Percentiles rank a stretch among this genome's conserved stretches.
Conservation (phyloP, 2,329 filamentous ascomycete species). For the Fusarium pseudograminearum region DNA sequence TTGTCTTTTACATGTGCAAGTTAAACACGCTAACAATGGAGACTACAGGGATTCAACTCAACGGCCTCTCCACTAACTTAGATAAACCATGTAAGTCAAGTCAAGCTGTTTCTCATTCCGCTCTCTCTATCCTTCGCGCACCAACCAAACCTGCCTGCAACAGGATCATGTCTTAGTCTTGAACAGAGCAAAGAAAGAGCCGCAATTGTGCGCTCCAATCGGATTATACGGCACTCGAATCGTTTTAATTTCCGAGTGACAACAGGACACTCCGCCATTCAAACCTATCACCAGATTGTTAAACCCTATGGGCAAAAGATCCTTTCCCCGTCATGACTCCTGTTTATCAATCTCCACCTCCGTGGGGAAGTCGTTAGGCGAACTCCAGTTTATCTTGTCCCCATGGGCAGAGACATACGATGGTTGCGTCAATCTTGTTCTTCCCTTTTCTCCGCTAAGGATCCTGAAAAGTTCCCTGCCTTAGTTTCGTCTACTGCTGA, state of each 20-base stretch:
- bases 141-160: slow-evolving; percentile 16
- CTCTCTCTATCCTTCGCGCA: slow-evolving; percentile 5
- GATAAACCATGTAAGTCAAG: slow-evolving; percentile 10
- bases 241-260: slow-evolving; percentile 10
- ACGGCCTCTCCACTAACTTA: slow-evolving; percentile 7
- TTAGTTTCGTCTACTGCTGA: background rate
- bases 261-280: background rate
- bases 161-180: background rate
- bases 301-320: slow-evolving; percentile 1
- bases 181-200: background rate
- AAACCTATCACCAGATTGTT: background rate
- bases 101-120: background rate
- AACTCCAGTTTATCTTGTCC: slow-evolving; percentile 14
- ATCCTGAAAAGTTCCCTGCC: slow-evolving; percentile 1
- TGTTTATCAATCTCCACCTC: slow-evolving; percentile 11
- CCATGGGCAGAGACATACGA: slow-evolving; percentile 1
- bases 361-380: slow-evolving; percentile 18
- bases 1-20: background rate
- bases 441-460: background rate
- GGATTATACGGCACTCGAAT: background rate
- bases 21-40: background rate
- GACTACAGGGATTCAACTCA: background rate
- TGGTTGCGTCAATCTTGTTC: slow-evolving; percentile 1
- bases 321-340: background rate
- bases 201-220: slow-evolving; percentile 30